Base-by-base conservation (phyloP, 2,329 filamentous ascomycete species). In the Botrytis fragariae region DNA sequence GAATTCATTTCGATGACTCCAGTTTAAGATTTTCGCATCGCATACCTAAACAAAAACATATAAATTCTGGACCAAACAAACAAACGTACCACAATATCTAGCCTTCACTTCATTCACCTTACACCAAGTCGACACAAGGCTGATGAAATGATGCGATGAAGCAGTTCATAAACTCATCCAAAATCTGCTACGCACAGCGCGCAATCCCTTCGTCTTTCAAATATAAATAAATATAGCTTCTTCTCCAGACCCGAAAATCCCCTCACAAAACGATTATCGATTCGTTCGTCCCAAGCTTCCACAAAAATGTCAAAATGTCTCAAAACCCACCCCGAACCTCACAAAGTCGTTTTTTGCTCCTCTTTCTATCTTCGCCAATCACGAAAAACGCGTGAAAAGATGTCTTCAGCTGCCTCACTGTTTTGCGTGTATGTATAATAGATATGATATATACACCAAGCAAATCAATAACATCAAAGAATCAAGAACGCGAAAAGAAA, bases 241-340 rank as follows among this genome's bases (percentile, higher is more conserved):
- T 42, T 57, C 18, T 37, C 32, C 22, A 22, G 29, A 42, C 25
- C 25, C 45, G 22, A 45, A 60, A 70, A 62, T 61, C 39, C 54
- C 22, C 29, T 45, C 54, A 29, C 45, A 57, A 44, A 57, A 32
- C 10, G 39, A 44, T n/a, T 57, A 51, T 60, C 68, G 32, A 72
- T 54, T 54, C 48, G 51, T 48, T 37, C 57, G 61, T 63, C 42
- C 63, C 69, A 45, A 69, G 54, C 63, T 74, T 72, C 57, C 61
- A 62, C 57, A 1, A 51, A 68, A 57, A 72, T 61, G 63, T 72
- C 63, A 51, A 68, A 57, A 72, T 61, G 71, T 72, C 71, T 72
- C 44, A 48, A 59, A 48, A 42, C 18, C 48, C 37, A 63, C 61
- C 37, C n/a, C 39, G 61, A 44, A 42, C 37, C 37, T 42, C 59